These are phyloP conservation scores for Scheffersomyces coipomensis DNA, from an alignment of 805 yeast species.

Conservation along the genomic window DNA sequence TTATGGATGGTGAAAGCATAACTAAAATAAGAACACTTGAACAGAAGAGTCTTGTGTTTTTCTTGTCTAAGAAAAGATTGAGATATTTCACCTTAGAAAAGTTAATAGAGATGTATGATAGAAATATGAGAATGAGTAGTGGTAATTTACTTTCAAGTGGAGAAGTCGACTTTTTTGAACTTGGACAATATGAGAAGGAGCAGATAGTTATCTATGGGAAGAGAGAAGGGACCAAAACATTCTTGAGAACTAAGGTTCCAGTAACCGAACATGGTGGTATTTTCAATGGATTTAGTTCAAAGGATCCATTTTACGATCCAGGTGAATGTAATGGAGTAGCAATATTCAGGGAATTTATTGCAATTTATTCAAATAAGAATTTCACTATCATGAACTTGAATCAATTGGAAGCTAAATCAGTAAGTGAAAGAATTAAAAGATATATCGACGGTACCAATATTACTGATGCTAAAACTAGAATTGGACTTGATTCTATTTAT, in stretches of 20 bases:
- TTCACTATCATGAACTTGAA: conserved; percentile 64
- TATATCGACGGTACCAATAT: conserved; percentile 32
- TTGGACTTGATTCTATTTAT: conserved; percentile 37
- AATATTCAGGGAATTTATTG: conserved; percentile 63
- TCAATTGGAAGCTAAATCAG: conserved; percentile 52
- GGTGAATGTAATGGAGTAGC: conserved; percentile 62
- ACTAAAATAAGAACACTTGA: conserved; percentile 48
- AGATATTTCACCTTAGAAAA: conserved; percentile 64
- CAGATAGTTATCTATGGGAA: conserved; percentile 42
- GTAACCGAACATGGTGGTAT: conserved; percentile 53
- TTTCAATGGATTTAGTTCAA: conserved; percentile 35
- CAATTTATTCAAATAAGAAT: conserved; percentile 66
- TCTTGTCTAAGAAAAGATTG: conserved; percentile 58
- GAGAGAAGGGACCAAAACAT: neutral
- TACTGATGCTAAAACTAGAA: conserved; percentile 1
- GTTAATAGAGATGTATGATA: conserved; percentile 57
- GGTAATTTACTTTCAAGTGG: conserved; percentile 52
- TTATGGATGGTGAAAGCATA: conserved; percentile 51
- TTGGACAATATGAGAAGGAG: conserved; percentile 68
- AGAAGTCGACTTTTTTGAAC: conserved; percentile 53
- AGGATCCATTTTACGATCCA: conserved; percentile 47
- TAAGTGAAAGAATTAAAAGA: conserved; percentile 17
- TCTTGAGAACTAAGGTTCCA: conserved; percentile 29
- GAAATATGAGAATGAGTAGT: conserved; percentile 34
- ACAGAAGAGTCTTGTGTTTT: conserved; percentile 52